A percentile compares a stretch with the other conserved stretches of the same genome.
Conservation (phyloP, 495 filamentous ascomycete genomes). For the Filosporella fistucella region DNA sequence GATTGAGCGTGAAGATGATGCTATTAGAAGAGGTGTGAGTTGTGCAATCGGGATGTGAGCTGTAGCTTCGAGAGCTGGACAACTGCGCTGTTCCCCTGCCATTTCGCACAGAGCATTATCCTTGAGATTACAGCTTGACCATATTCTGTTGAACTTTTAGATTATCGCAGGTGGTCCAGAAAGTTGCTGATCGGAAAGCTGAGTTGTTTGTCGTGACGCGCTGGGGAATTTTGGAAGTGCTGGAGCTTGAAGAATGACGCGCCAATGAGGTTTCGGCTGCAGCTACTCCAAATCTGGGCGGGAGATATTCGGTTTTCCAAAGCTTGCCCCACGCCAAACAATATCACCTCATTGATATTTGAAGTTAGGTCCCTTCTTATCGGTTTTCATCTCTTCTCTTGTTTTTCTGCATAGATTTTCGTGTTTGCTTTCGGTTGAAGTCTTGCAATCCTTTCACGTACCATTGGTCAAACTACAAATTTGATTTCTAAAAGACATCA, state of each 20-base stretch:
- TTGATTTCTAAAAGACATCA: too few species aligned
- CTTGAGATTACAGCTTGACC: background rate
- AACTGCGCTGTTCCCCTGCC: conserved; percentile 10
- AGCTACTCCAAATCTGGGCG: too few species aligned
- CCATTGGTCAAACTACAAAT: too few species aligned
- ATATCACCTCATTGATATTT: too few species aligned
- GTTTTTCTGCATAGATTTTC: background rate
- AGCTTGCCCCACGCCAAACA: too few species aligned
- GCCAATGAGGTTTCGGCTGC: too few species aligned
- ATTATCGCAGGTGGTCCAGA: background rate
- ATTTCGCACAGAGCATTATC: conserved; percentile 1
- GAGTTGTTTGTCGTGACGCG: background rate
- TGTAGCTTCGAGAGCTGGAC: too few species aligned
- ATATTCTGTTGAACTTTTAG: background rate
- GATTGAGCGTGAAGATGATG: conserved; percentile 30
- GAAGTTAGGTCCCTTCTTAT: too few species aligned
- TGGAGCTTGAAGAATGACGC: conserved; percentile 4
- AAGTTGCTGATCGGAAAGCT: background rate
- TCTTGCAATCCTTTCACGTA: too few species aligned
- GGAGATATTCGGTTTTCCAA: too few species aligned
- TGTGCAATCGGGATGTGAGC: conserved; percentile 59
- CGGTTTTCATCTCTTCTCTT: too few species aligned
- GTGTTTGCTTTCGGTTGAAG: too few species aligned
- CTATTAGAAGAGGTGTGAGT: conserved; percentile 50
- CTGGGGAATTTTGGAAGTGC: background rate